Base-by-base conservation (phyloP, 768 basidiomycete genomes). In the Trametes villosa region DNA sequence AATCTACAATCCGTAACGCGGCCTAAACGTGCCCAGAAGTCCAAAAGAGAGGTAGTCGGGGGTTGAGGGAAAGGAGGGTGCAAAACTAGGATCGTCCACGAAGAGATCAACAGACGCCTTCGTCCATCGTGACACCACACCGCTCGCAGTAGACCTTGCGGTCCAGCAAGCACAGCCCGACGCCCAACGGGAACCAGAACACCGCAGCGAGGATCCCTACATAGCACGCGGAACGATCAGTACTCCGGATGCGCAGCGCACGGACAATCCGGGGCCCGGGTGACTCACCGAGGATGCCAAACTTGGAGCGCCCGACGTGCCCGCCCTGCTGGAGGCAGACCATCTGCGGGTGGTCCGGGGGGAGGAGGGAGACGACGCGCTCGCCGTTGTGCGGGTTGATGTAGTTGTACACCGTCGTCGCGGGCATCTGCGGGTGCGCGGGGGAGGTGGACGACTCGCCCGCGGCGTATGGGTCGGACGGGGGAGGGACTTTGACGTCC, bases 281-380 rank as follows among this genome's bases (percentile, higher is more conserved):
- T 29, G 57, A 62, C 65, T 41, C 46, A 64, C 62, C 92, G 9
- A 93, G 79, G 4, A 92, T 57, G 3, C 92, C 90, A 67, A 80
- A 94, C 46, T 79, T 83, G 22, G 87, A 84, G 34, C 85, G 74
- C 4, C 80, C 76, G 13, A 86, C 68, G 70, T 94, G 92, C n/a
- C 73, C 74, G 12, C 92, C 92, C 8, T 82, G 71, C 70, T 93
- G 92, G n/a, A 94, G 73, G 67, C 92, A 94, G 29, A 89, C 67
- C 92, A 93, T 94, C 74, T 91, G 85, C 0, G 91, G 92, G 68
- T 94, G 88, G 59, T 83, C 78, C 1, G 92, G 92, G 0, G 92
- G 88, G 2, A 91, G 77, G 3, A 87, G 71, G 0, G 92, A 88
- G 2, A 83, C 77, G 29, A 71, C 49, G 22, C 69, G 68, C 41